A percentile compares a stretch with the other conserved stretches of the same genome.
Conservation (phyloP, 495 filamentous ascomycete genomes). For the Podospora pseudoanserina region DNA sequence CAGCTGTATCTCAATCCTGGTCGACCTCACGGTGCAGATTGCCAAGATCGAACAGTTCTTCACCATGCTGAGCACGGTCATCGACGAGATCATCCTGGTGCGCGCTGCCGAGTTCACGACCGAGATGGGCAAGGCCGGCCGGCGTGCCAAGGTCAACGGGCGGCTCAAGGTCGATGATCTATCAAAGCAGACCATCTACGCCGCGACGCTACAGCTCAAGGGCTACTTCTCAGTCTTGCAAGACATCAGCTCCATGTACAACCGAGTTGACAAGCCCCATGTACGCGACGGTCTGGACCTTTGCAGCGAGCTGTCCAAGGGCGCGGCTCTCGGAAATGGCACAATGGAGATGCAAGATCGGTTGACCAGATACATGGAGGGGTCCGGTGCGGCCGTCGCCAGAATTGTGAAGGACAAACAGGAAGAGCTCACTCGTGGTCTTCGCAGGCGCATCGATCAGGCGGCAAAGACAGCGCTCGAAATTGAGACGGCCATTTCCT, state of each 20-base stretch:
- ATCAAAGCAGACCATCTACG: conserved; percentile 6
- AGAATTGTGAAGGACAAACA: neutral
- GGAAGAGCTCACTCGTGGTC: neutral
- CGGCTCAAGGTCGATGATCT: neutral
- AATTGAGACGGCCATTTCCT: neutral
- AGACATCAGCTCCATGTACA: conserved; percentile 8
- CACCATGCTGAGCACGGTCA: conserved; percentile 7
- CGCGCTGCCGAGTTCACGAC: neutral
- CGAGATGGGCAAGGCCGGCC: neutral
- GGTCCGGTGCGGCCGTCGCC: no score
- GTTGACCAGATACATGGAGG: no score
- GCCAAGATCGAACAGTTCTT: conserved; percentile 1
- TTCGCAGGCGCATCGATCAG: neutral
- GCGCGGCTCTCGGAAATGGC: neutral
- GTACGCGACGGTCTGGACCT: neutral
- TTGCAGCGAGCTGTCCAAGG: conserved; percentile 7
- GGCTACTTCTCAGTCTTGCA: conserved; percentile 9
- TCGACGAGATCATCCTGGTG: conserved; percentile 1
- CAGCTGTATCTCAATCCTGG: conserved; percentile 6
- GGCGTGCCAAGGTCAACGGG: neutral
- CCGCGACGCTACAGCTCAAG: conserved; percentile 8
- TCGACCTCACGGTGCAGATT: conserved; percentile 6
- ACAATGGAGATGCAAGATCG: neutral
- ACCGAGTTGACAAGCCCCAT: neutral
- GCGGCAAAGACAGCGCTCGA: neutral